Base-by-base conservation (phyloP, 257 asterid species). In the Nicotiana tomentosiformis region DNA sequence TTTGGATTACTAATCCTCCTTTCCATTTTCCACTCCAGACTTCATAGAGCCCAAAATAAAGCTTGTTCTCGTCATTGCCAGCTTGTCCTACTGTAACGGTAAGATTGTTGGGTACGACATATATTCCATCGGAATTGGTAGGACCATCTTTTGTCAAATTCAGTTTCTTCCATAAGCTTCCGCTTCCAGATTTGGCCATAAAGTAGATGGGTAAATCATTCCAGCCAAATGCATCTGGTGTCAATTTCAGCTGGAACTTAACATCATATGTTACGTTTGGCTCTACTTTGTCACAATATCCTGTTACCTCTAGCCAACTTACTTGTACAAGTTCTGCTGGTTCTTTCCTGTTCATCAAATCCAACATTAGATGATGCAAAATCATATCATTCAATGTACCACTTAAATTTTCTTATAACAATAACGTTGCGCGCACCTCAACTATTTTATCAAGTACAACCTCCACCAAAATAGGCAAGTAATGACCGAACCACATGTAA, bases 11-110 rank as follows among this genome's bases (percentile, higher is more conserved):
- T 16, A 70, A 77, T 51, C 84, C 84, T 68, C 81, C 84, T 61
- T 70, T 82, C 84, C 84, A 82, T 55, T 82, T 82, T 10, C 69
- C 84, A 70, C 72, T 82, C 81, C 84, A 70, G 6, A 82, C 84
- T 82, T 82, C 84, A 69, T 82, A 82, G 56, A 88, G 33, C 10
- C 91, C 91, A 77, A 90, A 90, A 82, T 82, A 85, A 51, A 90
- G 74, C 81, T 70, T 85, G 0, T 17, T 2, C 14, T 79, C 85
- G 1, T 23, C 81, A 20, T 1, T 5, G 26, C 1, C 4, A 49
- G 20, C 2, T 1, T 23, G 3, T 46, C 18, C 10, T 46, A 30
- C 46, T 43, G 7, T 26, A 49, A 49, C 26, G 8, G 12, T 15
- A 26, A 74, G 79, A 74, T 46, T 74, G 5, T 46, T 74, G 15